These are phyloP conservation scores for Daldinia grandis DNA, from an alignment of 495 filamentous ascomycete genomes.

Conservation along the genomic window DNA sequence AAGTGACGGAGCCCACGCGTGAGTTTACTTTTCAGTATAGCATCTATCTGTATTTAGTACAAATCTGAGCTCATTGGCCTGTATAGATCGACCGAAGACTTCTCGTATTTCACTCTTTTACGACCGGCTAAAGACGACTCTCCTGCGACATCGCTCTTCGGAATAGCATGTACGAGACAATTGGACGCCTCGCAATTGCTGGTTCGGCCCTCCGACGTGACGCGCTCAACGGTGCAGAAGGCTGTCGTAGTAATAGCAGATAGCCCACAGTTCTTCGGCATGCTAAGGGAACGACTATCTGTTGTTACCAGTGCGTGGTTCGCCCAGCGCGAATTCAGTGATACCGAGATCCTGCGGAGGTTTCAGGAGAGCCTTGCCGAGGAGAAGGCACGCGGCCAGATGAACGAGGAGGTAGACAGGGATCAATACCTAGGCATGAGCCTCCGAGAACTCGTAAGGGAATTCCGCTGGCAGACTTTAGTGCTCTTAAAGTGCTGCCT, in stretches of 20 bases:
- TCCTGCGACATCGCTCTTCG: constrained; percentile 88
- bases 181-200: constrained; percentile 80
- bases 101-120: constrained; percentile 96
- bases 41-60: background rate
- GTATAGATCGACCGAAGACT: constrained; percentile 85
- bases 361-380: constrained; percentile 88
- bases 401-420: constrained; percentile 73
- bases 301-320: constrained; percentile 97
- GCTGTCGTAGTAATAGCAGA: constrained; percentile 97
- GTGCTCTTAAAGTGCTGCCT: constrained; percentile 93
- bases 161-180: constrained; percentile 94
- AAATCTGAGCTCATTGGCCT: constrained; percentile 15
- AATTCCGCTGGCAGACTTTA: constrained; percentile 92
- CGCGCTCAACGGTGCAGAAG: constrained; percentile 95
- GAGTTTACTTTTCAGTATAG: constrained; percentile 47
- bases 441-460: constrained; percentile 87
- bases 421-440: constrained; percentile 94
- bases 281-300: constrained; percentile 81
- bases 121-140: constrained; percentile 65
- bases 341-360: constrained; percentile 67
- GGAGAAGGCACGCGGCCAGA: constrained; percentile 66
- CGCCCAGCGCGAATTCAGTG: constrained; percentile 80
- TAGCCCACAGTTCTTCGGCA: constrained; percentile 80
- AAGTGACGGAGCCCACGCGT: constrained; percentile 95
- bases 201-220: constrained; percentile 85